Evolutionary conservation across 768 basidiomycete species (phyloP), one percentile per base, ranked within the genome.

Genomic region (Chlorophyllum brunneum): DNA sequence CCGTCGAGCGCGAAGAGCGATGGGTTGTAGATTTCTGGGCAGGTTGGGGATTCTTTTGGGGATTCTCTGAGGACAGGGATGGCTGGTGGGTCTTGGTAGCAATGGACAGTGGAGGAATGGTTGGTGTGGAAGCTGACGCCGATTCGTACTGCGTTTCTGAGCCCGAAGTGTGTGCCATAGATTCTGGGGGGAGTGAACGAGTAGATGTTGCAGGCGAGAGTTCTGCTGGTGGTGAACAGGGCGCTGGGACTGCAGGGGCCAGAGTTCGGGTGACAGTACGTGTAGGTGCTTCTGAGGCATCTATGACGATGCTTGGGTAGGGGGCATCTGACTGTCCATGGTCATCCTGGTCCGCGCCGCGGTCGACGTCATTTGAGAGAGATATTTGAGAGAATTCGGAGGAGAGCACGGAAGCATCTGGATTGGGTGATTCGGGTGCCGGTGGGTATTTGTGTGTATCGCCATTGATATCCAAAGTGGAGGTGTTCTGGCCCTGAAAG

Each of bases 381-480:
- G 70, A 71, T 59, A 74, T 70, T 49, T 68, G 71, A 9, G 72
- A 70, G 56, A 75, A 73, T 23, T 66, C 63, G 22, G 66, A 60
- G 16, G 70, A 67, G n/a, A 66, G 56, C 23, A 57, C 54, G 9
- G 66, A 65, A 20, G 15, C 20, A 24, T 59, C 59, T 15, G 47
- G 55, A 29, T 60, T 60, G 3, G 63, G 56, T n/a, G 68, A 60
- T 40, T 55, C 57, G 15, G 63, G 56, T 18, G 48, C 54, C 29
- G 36, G 34, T 16, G n/a, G 31, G 16, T 45, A 36, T 11, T 23
- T 43, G 5, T 47, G 41, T 29, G 36, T 10, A 37, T 34, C n/a
- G 46, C 46, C 54, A 38, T 53, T 74, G 37, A 86, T 78, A 60
- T 79, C 73, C 34, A 85, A 69, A 0, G 82, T 85, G 11, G 83